Evolutionary conservation across 306 rosid species (phyloP), one percentile per base, ranked within the genome.

Genomic region (Rosa multiflora): DNA sequence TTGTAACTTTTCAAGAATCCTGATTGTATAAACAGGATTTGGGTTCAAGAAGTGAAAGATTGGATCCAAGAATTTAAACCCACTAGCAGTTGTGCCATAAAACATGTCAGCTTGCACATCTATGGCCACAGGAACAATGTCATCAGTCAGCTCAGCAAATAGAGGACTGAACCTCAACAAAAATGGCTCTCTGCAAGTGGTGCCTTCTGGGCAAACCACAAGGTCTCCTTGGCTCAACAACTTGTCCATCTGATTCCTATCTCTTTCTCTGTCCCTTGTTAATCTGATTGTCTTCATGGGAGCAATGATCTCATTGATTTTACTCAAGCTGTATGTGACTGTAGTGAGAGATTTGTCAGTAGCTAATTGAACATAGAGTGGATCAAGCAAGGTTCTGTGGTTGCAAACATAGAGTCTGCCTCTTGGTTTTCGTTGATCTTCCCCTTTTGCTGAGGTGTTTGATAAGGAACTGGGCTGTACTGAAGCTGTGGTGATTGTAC

Each of bases 141-240:
- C 83, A 48, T 90, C 89, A 0, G 88, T 85, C 1, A 90, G 58
- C 72, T 89, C 97, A 5, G 97, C 87, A 79, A 92, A 92, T 23
- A 92, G 48, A 23, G 95, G 93, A 76, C 97, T 92, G 66, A 90
- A 92, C 84, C 97, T 85, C 46, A 92, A 81, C 56, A 92, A 68
- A 73, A 82, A 92, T 15, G 95, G 97, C 69, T 92, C 95, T 29
- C 97, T 86, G 69, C 97, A 90, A 0, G 97, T 92, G 18, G 97
- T 92, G 23, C 97, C 96, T 80, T 92, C 97, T 7, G 97, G 92
- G 67, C 96, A 92, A 6, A 92, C 91, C 21, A 86, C 97, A 4
- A 92, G 80, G 87, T 83, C 83, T 2, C 92, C 90, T 46, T 63
- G 70, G 40, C 84, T 73, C 2, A 92, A 18, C 46, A 89, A 15